Evolutionary conservation across 2,329 filamentous ascomycete genomes (phyloP).

Genomic region (Amauroascus niger): DNA sequence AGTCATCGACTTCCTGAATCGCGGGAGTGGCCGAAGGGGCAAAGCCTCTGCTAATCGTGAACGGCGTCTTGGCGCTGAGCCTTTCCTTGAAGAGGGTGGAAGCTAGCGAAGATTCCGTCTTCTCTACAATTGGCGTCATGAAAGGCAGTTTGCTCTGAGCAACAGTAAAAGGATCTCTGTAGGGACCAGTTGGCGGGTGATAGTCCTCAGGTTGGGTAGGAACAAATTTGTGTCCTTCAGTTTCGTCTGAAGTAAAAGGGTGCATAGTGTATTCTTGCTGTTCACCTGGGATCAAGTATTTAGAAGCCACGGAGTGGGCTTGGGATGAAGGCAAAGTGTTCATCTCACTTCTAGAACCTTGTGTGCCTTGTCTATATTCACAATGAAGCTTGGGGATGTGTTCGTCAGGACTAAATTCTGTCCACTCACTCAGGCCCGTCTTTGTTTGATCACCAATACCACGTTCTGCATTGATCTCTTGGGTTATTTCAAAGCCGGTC

Average conservation of each 20-base stretch:
- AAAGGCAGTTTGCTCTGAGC: slow-evolving; percentile 90
- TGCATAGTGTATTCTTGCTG: not conserved
- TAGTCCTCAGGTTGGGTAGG: slow-evolving; percentile 80
- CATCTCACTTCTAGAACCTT: not conserved
- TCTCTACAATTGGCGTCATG: slow-evolving; percentile 97
- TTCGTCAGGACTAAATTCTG: slow-evolving; percentile 68
- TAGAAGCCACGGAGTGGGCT: slow-evolving; percentile 15
- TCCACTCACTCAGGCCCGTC: slow-evolving; percentile 63
- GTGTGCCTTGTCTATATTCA: not conserved
- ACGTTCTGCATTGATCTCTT: slow-evolving; percentile 31
- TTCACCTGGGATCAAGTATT: not conserved
- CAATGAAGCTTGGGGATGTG: slow-evolving; percentile 47
- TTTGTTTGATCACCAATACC: slow-evolving; percentile 33
- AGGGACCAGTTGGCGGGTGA: slow-evolving; percentile 66
- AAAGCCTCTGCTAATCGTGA: slow-evolving; percentile 40
- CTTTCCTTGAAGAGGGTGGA: slow-evolving; percentile 49
- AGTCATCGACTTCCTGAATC: slow-evolving; percentile 35
- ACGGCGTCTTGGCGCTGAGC: slow-evolving; percentile 66
- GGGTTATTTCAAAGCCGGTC: slow-evolving; percentile 28
- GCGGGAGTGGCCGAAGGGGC: slow-evolving; percentile 21
- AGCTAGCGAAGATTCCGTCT: slow-evolving; percentile 77
- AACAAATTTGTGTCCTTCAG: slow-evolving; percentile 52
- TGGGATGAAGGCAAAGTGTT: slow-evolving; percentile 12
- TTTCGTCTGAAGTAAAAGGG: not conserved
- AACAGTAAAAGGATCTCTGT: slow-evolving; percentile 66